Percentiles rank a stretch among this genome's conserved stretches.
phyloP scores from a whole-genome alignment of 208 protist genomes.

The Acanthamoeba lenticulata region DNA sequence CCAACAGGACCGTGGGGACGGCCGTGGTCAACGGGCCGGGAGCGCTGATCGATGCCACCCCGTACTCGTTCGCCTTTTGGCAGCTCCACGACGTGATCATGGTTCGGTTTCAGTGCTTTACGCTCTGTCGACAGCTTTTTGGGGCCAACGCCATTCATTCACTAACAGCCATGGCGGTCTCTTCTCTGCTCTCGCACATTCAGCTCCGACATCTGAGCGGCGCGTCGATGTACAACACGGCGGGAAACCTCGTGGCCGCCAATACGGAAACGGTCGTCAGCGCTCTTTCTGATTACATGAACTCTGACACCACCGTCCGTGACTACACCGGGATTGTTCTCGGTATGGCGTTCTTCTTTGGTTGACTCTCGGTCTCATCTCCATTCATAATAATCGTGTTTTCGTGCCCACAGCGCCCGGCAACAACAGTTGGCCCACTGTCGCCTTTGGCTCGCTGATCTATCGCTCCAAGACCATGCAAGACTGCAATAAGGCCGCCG shows the following conservation, averaged over 20 bases:
- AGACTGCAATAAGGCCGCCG: not conserved
- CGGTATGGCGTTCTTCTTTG: not conserved
- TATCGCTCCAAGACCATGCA: not conserved
- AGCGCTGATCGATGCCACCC: not conserved
- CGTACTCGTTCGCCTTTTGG: not conserved
- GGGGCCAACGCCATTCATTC: too few relatives aligned
- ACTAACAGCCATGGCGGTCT: too few relatives aligned
- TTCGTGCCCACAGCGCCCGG: not conserved
- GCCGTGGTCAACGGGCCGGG: not conserved
- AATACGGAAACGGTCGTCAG: not conserved
- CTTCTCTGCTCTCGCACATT: not conserved
- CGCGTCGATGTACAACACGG: not conserved
- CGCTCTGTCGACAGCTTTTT: too few relatives aligned
- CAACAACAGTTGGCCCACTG: not conserved
- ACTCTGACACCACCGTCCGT: not conserved
- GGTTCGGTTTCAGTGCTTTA: too few relatives aligned
- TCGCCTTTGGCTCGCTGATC: not conserved
- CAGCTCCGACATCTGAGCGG: not conserved
- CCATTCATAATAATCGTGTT: too few relatives aligned
- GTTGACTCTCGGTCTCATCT: too few relatives aligned
- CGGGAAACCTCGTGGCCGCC: not conserved
- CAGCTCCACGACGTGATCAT: not conserved
- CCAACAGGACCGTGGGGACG: not conserved
- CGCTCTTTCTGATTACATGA: not conserved
- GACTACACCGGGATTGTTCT: not conserved